Conservation (phyloP, 805 yeast genomes). For the Clavispora fructus region DNA sequence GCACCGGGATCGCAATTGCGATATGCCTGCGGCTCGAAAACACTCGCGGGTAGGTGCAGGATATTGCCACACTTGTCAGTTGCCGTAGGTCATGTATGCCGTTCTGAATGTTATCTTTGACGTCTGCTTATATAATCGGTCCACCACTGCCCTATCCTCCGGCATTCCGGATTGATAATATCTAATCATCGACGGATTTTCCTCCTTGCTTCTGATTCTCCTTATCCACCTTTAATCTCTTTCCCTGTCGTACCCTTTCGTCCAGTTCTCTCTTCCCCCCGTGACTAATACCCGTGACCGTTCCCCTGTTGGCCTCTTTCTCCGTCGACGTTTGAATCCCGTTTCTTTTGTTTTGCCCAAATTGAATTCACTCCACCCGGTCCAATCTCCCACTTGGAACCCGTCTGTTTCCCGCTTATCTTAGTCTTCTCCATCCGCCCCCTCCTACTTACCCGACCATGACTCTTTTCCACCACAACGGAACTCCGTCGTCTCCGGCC, state of each 20-base stretch:
- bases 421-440: neutral
- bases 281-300: neutral
- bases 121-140: neutral
- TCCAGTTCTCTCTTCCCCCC: neutral
- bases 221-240: too few species aligned
- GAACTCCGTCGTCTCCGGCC: neutral
- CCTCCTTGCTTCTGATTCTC: too few species aligned
- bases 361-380: neutral
- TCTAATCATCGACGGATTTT: neutral
- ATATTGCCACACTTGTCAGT: neutral
- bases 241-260: neutral
- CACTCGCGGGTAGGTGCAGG: neutral
- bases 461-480: conserved; percentile 4
- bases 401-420: neutral
- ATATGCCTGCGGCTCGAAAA: neutral
- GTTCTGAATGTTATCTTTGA: neutral
- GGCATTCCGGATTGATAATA: neutral
- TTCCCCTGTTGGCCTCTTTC: neutral
- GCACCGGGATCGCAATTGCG: neutral
- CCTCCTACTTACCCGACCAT: neutral
- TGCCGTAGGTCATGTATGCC: neutral
- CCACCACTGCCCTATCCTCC: neutral
- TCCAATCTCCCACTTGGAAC: neutral
- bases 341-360: neutral
- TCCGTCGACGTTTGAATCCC: neutral